These are phyloP conservation scores for Suillus plorans DNA, from an alignment of 768 basidiomycete species.

Conservation along the genomic window DNA sequence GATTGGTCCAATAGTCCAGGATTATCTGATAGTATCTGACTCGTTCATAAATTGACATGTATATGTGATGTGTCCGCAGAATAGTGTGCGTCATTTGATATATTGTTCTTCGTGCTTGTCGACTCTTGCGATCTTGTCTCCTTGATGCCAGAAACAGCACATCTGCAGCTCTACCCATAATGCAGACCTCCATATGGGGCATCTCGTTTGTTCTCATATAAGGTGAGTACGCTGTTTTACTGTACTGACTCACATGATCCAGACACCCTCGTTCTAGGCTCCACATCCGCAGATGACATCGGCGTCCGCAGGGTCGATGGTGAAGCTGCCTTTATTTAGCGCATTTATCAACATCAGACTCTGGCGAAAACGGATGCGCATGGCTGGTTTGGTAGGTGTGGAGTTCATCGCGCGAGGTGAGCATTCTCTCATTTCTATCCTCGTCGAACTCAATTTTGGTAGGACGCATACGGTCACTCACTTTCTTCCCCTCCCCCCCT, in stretches of 20 bases:
- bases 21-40: slow-evolving; percentile 7
- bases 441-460: neutral
- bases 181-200: no score
- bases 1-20: slow-evolving; percentile 13
- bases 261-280: slow-evolving; percentile 46
- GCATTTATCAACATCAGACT: slow-evolving; percentile 26
- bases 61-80: slow-evolving; percentile 37
- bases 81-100: no score
- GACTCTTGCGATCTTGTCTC: no score
- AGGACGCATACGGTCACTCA: slow-evolving; percentile 30
- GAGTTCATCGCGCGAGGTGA: slow-evolving; percentile 67
- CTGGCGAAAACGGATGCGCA: slow-evolving; percentile 73
- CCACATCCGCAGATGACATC: slow-evolving; percentile 53
- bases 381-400: slow-evolving; percentile 49
- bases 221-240: slow-evolving; percentile 8
- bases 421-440: neutral
- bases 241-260: slow-evolving; percentile 27
- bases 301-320: slow-evolving; percentile 49
- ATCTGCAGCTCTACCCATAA: no score
- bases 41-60: neutral
- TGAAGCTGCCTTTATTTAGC: slow-evolving; percentile 48
- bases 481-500: slow-evolving; percentile 18
- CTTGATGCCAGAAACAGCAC: no score
- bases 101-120: no score
- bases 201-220: neutral